These are phyloP conservation scores for Phytopythium delawarense DNA, from an alignment of 352 stramenopile species.

Conservation along the genomic window DNA sequence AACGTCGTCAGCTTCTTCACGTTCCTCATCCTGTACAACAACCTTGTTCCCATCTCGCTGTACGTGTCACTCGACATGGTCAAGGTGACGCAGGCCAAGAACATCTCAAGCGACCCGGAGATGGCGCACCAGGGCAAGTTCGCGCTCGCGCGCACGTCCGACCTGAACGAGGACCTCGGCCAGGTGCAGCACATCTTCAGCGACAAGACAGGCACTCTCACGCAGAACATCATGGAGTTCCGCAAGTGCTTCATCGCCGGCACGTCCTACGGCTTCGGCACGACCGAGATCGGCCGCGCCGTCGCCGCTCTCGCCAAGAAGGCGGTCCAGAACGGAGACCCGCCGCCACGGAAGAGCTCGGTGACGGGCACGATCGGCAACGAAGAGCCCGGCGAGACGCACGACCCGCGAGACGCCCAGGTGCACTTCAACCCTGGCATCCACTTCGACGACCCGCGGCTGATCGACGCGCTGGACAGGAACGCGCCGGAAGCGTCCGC, in stretches of 20 bases:
- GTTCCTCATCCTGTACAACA: constrained; percentile 96
- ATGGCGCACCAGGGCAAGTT: constrained; percentile 87
- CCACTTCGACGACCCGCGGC: constrained; percentile 65
- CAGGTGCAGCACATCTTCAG: constrained; percentile 98
- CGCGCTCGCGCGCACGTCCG: constrained; percentile 81
- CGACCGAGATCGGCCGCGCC: constrained; percentile 65
- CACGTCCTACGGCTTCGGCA: constrained; percentile 80
- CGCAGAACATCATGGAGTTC: constrained; percentile 98
- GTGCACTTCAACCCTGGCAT: constrained; percentile 60
- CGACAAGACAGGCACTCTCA: constrained; percentile 99
- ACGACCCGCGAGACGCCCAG: constrained; percentile 46
- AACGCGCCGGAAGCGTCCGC: constrained; percentile 14
- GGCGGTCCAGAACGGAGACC: constrained; percentile 1
- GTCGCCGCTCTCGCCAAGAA: constrained; percentile 48
- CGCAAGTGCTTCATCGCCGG: constrained; percentile 87
- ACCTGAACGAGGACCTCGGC: constrained; percentile 92
- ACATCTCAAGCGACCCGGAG: constrained; percentile 52
- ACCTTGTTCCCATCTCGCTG: constrained; percentile 96
- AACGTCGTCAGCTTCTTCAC: constrained; percentile 87
- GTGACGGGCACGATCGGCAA: neutral
- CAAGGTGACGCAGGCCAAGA: constrained; percentile 80
- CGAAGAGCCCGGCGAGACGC: constrained; percentile 11
- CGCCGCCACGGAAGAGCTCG: neutral
- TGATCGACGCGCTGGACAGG: constrained; percentile 39
- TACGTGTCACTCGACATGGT: constrained; percentile 97